phyloP scores from a whole-genome alignment of 208 protist genomes.

The Leishmania lainsoni region DNA sequence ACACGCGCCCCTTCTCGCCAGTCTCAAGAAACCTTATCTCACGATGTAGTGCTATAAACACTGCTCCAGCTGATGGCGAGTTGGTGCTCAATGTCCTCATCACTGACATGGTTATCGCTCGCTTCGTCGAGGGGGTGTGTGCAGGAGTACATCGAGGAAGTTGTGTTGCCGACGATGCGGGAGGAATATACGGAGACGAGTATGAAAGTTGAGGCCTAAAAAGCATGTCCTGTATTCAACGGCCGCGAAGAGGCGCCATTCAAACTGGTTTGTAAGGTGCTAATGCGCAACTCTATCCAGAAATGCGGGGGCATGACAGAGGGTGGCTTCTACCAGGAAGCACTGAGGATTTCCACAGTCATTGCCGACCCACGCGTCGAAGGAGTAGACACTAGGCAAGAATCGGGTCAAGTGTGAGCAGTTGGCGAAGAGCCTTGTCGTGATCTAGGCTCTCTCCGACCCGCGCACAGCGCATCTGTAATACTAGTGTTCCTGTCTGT shows the following conservation, averaged over 20 bases:
- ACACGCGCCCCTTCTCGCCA: slow-evolving; percentile 29
- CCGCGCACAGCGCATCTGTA: too few species aligned
- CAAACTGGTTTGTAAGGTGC: slow-evolving; percentile 28
- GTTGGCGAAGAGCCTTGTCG: slow-evolving; percentile 31
- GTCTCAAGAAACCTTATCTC: slow-evolving; percentile 35
- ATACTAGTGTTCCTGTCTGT: too few species aligned
- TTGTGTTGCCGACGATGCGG: too few species aligned
- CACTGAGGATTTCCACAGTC: slow-evolving; percentile 40
- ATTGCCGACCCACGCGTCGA: slow-evolving; percentile 45
- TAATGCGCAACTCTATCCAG: slow-evolving; percentile 1
- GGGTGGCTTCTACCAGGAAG: slow-evolving; percentile 51
- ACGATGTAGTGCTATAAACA: slow-evolving; percentile 48
- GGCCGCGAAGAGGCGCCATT: slow-evolving; percentile 37
- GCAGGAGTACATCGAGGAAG: slow-evolving; percentile 40
- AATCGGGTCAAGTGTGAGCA: slow-evolving; percentile 28
- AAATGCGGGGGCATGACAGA: slow-evolving; percentile 41
- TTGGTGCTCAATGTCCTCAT: slow-evolving; percentile 45
- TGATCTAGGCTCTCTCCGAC: too few species aligned
- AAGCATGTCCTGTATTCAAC: slow-evolving; percentile 26
- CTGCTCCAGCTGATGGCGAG: slow-evolving; percentile 43
- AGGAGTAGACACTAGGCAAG: slow-evolving; percentile 45
- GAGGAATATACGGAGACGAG: slow-evolving; percentile 34
- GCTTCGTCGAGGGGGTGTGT: slow-evolving; percentile 25
- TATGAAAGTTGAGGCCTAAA: slow-evolving; percentile 16
- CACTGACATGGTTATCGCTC: slow-evolving; percentile 20